Evolutionary conservation across 805 yeast genomes (phyloP).

Genomic region (Yamadazyma laniorum): DNA sequence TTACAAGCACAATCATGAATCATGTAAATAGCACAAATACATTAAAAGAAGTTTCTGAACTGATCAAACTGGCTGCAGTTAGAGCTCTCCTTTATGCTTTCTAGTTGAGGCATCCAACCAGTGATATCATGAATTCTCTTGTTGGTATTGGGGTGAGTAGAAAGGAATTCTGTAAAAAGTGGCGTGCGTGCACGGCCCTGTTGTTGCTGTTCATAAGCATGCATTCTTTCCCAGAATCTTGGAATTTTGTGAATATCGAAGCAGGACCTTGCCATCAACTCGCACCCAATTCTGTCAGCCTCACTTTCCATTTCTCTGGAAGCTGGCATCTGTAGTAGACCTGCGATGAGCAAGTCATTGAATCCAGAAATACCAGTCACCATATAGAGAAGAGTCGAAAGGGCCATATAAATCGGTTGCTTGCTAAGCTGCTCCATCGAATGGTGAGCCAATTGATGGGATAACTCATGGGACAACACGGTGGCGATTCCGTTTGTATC

Average conservation of each 20-base stretch:
- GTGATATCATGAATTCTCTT: constrained; percentile 67
- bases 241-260: constrained; percentile 75
- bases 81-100: constrained; percentile 34
- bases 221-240: constrained; percentile 81
- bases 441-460: constrained; percentile 93
- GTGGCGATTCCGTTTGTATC: constrained; percentile 95
- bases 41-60: constrained; percentile 10
- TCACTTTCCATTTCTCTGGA: constrained; percentile 94
- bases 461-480: constrained; percentile 87
- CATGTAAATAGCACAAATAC: no score
- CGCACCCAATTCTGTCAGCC: constrained; percentile 91
- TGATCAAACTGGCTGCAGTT: constrained; percentile 13
- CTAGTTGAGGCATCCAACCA: constrained; percentile 64
- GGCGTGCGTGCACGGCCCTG: constrained; percentile 35
- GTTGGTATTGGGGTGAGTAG: constrained; percentile 88
- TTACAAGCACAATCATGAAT: no score
- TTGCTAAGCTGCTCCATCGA: constrained; percentile 78
- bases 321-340: constrained; percentile 73
- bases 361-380: constrained; percentile 59
- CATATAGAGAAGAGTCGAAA: constrained; percentile 54
- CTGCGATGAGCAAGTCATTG: constrained; percentile 50
- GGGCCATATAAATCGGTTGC: constrained; percentile 64
- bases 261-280: constrained; percentile 89
- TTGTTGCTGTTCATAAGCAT: constrained; percentile 34
- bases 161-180: constrained; percentile 57